phyloP scores from a whole-genome alignment of 805 yeast genomes.

The Millerago galiae region DNA sequence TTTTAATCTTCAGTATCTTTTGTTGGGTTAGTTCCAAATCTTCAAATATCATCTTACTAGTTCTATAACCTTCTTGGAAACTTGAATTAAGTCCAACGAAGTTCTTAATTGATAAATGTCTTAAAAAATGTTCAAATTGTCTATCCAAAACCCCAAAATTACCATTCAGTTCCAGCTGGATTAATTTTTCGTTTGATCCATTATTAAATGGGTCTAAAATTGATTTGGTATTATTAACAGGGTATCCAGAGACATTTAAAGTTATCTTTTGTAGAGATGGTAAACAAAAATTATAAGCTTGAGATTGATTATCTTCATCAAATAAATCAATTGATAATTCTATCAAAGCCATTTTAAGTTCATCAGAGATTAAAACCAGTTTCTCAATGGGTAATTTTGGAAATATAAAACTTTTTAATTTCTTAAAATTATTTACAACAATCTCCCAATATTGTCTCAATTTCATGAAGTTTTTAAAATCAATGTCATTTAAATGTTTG shows the following conservation, averaged over 20 bases:
- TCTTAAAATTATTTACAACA: conserved; percentile 11
- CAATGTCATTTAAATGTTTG: conserved; percentile 9
- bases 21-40: background rate
- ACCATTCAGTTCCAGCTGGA: conserved; percentile 17
- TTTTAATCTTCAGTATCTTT: background rate
- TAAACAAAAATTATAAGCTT: background rate
- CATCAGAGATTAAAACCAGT: conserved; percentile 4
- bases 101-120: conserved; percentile 11
- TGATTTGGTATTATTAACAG: too few relatives aligned
- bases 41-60: background rate
- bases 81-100: conserved; percentile 9
- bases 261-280: conserved; percentile 10
- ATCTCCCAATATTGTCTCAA: conserved; percentile 20
- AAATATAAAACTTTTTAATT: conserved; percentile 11
- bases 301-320: conserved; percentile 1
- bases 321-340: conserved; percentile 12
- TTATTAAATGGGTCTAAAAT: background rate
- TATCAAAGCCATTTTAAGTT: conserved; percentile 2
- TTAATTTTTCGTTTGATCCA: background rate
- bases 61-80: conserved; percentile 9
- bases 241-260: conserved; percentile 4
- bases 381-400: conserved; percentile 17
- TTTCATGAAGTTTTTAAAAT: conserved; percentile 11
- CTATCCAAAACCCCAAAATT: conserved; percentile 18
- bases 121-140: conserved; percentile 13